Percentiles rank a stretch among this genome's conserved stretches.
phyloP scores from a whole-genome alignment of 2,329 filamentous ascomycete species.

The Bipolaris cookei region DNA sequence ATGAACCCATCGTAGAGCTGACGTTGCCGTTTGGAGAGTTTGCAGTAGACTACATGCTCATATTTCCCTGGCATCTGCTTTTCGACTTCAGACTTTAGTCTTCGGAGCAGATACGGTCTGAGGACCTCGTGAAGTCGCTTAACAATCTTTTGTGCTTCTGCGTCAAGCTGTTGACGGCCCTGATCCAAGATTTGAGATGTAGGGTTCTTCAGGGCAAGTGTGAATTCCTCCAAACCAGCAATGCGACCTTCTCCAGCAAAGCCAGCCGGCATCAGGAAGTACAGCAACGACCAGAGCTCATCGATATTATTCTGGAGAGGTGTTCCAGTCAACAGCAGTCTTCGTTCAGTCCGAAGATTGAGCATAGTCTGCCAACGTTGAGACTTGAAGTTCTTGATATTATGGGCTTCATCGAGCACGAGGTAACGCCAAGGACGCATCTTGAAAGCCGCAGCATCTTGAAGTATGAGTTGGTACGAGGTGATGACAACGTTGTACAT shows the following conservation, averaged over 20 bases:
- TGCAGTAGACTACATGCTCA: constrained; percentile 95
- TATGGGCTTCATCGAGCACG: constrained; percentile 97
- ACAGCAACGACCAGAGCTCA: constrained; percentile 94
- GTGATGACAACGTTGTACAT: constrained; percentile 98
- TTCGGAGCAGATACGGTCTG: constrained; percentile 86
- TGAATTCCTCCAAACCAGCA: constrained; percentile 93
- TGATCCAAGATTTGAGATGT: constrained; percentile 96
- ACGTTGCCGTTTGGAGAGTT: constrained; percentile 90
- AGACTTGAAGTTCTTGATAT: constrained; percentile 99
- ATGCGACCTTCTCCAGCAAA: constrained; percentile 86
- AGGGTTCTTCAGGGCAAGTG: constrained; percentile 92
- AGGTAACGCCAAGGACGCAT: constrained; percentile 95
- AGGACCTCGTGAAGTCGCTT: constrained; percentile 92
- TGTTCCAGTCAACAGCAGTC: constrained; percentile 89
- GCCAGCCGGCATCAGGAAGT: constrained; percentile 92
- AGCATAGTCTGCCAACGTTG: constrained; percentile 95
- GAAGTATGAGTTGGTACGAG: constrained; percentile 93
- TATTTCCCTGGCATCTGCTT: constrained; percentile 99
- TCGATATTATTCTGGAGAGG: constrained; percentile 96
- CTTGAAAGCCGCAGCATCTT: constrained; percentile 93
- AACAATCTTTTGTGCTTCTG: constrained; percentile 90
- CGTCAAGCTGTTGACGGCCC: constrained; percentile 90
- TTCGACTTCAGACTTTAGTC: constrained; percentile 95
- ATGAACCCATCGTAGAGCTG: constrained; percentile 97
- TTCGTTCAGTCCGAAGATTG: constrained; percentile 87